Evolutionary conservation across 2,329 filamentous ascomycete genomes (phyloP), one percentile per base, ranked within the genome.

Genomic region (Aureobasidium sp.): DNA sequence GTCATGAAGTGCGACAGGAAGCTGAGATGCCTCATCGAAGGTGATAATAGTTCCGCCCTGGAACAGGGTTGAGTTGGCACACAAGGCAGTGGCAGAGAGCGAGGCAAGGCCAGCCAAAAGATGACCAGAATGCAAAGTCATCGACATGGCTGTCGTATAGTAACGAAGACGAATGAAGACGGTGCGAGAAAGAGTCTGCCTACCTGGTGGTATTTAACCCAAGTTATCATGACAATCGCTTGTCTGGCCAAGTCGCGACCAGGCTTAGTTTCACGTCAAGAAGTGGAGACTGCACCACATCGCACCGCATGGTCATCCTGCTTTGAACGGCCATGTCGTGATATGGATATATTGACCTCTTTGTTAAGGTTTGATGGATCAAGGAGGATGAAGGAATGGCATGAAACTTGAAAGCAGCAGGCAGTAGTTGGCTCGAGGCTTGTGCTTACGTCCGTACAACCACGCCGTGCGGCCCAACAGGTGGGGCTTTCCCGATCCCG

Each of bases 11-110:
- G 46, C 39, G 1, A 46, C 50, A 29, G 41, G 46, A 17, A 48
- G 37, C 20, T 56, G 60, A n/a, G 50, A 42, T 20, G 52, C 42
- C 17, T 56, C 51, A 20, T 62, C 52, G 50, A 62, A 62, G 17
- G 60, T 52, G 29, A 62, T 56, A 41, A 62, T 44, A n/a, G 60
- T 62, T n/a, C 60, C 62, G 10, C 47, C 47, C 6, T 51, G 47
- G n/a, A 51, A 51, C 7, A 51, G 29, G 15, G 47, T 51, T 6
- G 47, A 51, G 9, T 51, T 51, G 36, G 47, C 47, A 13, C 47
- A 51, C 47, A 51, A 36, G n/a, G 47, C 47, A 36, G 47, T 51
- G 17, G 47, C 47, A 15, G 47, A 51, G 27, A 51, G 29, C n/a
- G 17, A 36, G 8, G 29, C 47, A 36, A 51, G 47, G 27, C 47